Percentiles rank a stretch among this genome's conserved stretches.
These are phyloP conservation scores for Cercospora janseana DNA, from an alignment of 2,329 filamentous ascomycete species.

Conservation along the genomic window DNA sequence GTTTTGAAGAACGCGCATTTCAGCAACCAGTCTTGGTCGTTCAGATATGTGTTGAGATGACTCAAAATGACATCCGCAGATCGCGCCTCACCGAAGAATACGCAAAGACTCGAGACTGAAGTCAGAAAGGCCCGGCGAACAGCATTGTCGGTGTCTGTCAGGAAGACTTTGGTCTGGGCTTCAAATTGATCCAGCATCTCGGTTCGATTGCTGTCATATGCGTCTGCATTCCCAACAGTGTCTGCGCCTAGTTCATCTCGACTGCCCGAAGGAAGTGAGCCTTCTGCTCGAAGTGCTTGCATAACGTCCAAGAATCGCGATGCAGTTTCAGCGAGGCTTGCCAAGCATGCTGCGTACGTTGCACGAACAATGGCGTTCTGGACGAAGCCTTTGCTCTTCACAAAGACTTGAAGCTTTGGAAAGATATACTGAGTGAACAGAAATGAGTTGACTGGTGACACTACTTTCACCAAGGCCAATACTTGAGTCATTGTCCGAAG, in stretches of 20 bases:
- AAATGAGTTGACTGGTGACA: slow-evolving; percentile 70
- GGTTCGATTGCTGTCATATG: slow-evolving; percentile 82
- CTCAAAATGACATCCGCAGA: slow-evolving; percentile 95
- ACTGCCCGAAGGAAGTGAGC: slow-evolving; percentile 72
- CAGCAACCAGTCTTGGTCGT: slow-evolving; percentile 92
- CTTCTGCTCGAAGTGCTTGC: slow-evolving; percentile 79
- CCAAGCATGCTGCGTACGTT: slow-evolving; percentile 89
- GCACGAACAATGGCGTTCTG: slow-evolving; percentile 69
- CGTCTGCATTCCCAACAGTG: slow-evolving; percentile 62
- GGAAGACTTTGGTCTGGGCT: slow-evolving; percentile 79
- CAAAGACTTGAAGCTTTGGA: slow-evolving; percentile 57
- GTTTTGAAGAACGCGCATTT: slow-evolving; percentile 97
- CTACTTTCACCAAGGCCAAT: slow-evolving; percentile 79
- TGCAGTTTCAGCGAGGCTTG: slow-evolving; percentile 82
- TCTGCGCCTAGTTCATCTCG: slow-evolving; percentile 70
- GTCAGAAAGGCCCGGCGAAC: slow-evolving; percentile 88
- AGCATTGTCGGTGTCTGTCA: slow-evolving; percentile 81
- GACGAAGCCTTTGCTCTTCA: slow-evolving; percentile 49
- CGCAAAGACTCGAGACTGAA: slow-evolving; percentile 86
- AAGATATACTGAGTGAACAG: slow-evolving; percentile 67
- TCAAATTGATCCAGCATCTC: slow-evolving; percentile 85
- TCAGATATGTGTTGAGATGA: slow-evolving; percentile 94
- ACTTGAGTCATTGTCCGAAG: slow-evolving; percentile 86
- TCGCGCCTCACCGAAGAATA: slow-evolving; percentile 90
- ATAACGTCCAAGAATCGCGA: slow-evolving; percentile 86